Base-by-base conservation (phyloP, 768 basidiomycete genomes). In the Cytidiella melzeri region DNA sequence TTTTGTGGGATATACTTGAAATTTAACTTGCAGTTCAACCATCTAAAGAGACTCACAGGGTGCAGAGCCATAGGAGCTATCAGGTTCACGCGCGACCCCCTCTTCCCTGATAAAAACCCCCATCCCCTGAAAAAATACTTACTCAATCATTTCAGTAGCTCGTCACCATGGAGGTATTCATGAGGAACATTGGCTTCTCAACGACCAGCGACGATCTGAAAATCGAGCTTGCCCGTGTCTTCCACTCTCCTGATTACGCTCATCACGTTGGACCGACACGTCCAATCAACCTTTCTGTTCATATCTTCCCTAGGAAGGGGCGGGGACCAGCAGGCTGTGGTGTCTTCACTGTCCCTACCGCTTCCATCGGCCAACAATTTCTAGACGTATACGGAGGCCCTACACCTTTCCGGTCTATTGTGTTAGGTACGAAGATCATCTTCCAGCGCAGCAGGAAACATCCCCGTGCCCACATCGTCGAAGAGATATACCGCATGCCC, bases 401-500 rank as follows among this genome's bases (percentile, higher is more conserved):
- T 15, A 25, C 21, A 5, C 46, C 52, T 18, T 1, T 18, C 36
- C 41, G 44, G 11, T 13, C 39, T 2, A 19, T 55, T 19, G 37
- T 45, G 4, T 19, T 51, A 1, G 63, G 65, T 34, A 68, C 67
- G 50, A 47, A 25, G 7, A 64, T 76, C 36, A 24, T 39, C 15
- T 61, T 68, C 40, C 12, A 44, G 24, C 41, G 0, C 26, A 52
- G 62, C 36, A 57, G 41, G 2, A 51, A 51, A 1, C 18, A 13
- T 1, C 59, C 61, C 0, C 30, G 45, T 0, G 11, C n/a, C 3
- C 70, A 48, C 13, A 62, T 75, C 11, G 34, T 80, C 7, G 65
- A 73, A 36, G 63, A 61, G 37, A 65, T 60, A 11, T 48, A 50
- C 15, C 43, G 51, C 15, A 28, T 55, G 30, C 77, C 75, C 1